These are phyloP conservation scores for Chrysophaeum taylorii DNA, from an alignment of 352 stramenopile species.

Conservation along the genomic window DNA sequence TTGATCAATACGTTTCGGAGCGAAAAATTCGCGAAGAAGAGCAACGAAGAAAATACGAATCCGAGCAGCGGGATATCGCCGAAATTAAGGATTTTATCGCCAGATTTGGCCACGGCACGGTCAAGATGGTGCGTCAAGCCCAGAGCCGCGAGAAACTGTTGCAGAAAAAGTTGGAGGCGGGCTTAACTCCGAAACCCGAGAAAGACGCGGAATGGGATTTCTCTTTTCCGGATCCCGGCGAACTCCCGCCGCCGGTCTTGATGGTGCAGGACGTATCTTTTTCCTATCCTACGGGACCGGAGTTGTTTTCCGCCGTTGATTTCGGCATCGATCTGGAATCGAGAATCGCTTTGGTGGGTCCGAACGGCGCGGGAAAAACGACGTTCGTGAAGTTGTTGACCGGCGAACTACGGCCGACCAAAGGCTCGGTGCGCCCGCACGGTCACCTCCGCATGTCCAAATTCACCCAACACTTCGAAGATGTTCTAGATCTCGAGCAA, in stretches of 20 bases:
- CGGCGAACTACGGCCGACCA: constrained; percentile 77
- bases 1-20: constrained; percentile 90
- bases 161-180: constrained; percentile 91
- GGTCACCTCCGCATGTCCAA: constrained; percentile 84
- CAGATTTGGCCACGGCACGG: constrained; percentile 90
- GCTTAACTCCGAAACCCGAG: constrained; percentile 79
- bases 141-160: constrained; percentile 95
- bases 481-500: constrained; percentile 87
- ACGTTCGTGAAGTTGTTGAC: constrained; percentile 81
- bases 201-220: constrained; percentile 62
- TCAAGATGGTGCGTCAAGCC: constrained; percentile 91
- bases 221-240: constrained; percentile 68
- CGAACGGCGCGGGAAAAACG: constrained; percentile 84
- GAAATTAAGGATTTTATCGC: constrained; percentile 99
- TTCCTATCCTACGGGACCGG: constrained; percentile 65
- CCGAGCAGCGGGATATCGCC: constrained; percentile 91
- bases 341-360: constrained; percentile 86
- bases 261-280: constrained; percentile 90
- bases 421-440: constrained; percentile 83
- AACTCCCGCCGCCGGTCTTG: constrained; percentile 80
- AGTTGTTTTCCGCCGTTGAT: constrained; percentile 81
- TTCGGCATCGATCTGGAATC: constrained; percentile 92
- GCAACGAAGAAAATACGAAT: constrained; percentile 70
- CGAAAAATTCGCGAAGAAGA: constrained; percentile 45
- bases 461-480: constrained; percentile 96